Evolutionary conservation across 2,329 filamentous ascomycete species (phyloP).

Genomic region (Microcyclosporella mali): DNA sequence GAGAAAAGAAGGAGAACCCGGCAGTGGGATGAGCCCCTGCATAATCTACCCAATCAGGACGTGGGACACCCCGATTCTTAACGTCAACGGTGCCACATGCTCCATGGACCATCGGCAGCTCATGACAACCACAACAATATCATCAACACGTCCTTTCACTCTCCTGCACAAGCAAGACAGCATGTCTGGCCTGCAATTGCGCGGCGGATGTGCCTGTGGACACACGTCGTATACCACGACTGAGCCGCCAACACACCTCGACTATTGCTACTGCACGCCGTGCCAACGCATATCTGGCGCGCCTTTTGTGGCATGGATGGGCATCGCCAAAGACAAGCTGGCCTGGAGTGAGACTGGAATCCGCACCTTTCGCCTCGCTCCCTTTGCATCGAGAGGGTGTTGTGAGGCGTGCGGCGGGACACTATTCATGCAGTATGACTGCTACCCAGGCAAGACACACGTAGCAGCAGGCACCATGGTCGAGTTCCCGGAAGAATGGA

Average conservation of each 20-base stretch:
- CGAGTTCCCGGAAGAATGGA: neutral
- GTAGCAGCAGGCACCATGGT: conserved; percentile 13
- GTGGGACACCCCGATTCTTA: no score
- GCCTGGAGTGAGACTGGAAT: conserved; percentile 6
- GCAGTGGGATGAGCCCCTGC: no score
- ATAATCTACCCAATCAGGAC: no score
- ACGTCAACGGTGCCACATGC: no score
- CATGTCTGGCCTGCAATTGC: neutral
- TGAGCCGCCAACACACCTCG: conserved; percentile 7
- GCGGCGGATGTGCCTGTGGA: conserved; percentile 16
- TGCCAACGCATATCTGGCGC: conserved; percentile 20
- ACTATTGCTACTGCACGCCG: conserved; percentile 21
- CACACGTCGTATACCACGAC: conserved; percentile 11
- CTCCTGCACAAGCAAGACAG: no score
- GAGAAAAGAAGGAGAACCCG: no score
- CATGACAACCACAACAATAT: conserved; percentile 22
- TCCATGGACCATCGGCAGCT: conserved; percentile 21
- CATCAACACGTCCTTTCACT: conserved; percentile 14
- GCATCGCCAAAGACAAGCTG: conserved; percentile 10
- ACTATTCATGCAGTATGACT: conserved; percentile 17
- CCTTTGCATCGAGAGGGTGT: conserved; percentile 11
- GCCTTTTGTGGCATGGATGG: conserved; percentile 18
- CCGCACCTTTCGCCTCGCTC: conserved; percentile 5
- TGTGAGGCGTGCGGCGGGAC: conserved; percentile 15
- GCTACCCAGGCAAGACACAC: conserved; percentile 15